These are phyloP conservation scores for Scutellaria barbata DNA, from an alignment of 257 asterid genomes.

Conservation along the genomic window DNA sequence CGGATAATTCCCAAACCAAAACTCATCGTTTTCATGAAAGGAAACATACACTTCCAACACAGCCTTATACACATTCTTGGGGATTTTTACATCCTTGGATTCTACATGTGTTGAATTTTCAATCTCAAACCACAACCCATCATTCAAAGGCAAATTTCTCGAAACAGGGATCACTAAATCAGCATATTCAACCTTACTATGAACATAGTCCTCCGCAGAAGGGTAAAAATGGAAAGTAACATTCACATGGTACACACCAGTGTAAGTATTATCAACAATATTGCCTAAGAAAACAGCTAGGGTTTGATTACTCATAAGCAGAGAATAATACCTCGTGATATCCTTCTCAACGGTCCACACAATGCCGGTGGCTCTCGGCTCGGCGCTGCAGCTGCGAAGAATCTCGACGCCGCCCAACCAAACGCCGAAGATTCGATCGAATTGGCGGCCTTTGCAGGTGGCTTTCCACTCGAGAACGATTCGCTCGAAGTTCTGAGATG, in stretches of 20 bases:
- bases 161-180: slow-evolving; percentile 77
- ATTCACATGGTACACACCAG: slow-evolving; percentile 78
- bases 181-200: slow-evolving; percentile 33
- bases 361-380: slow-evolving; percentile 59
- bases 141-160: slow-evolving; percentile 62
- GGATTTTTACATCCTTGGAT: slow-evolving; percentile 57
- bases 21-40: slow-evolving; percentile 80
- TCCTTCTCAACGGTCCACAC: slow-evolving; percentile 81
- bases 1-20: slow-evolving; percentile 70
- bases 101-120: slow-evolving; percentile 52
- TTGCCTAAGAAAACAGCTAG: slow-evolving; percentile 72
- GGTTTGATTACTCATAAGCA: slow-evolving; percentile 56
- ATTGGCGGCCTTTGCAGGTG: slow-evolving; percentile 68
- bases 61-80: slow-evolving; percentile 61
- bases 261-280: slow-evolving; percentile 60
- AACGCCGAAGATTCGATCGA: slow-evolving; percentile 78
- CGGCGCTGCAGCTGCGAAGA: slow-evolving; percentile 86
- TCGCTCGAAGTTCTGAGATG: slow-evolving; percentile 44
- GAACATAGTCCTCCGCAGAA: slow-evolving; percentile 30
- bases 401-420: slow-evolving; percentile 91
- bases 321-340: slow-evolving; percentile 69
- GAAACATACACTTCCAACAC: slow-evolving; percentile 79
- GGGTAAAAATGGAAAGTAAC: slow-evolving; percentile 69
- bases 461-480: slow-evolving; percentile 81
- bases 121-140: slow-evolving; percentile 79